phyloP scores from a whole-genome alignment of 1,139 yeast species.

The Nadsonia commutata region DNA sequence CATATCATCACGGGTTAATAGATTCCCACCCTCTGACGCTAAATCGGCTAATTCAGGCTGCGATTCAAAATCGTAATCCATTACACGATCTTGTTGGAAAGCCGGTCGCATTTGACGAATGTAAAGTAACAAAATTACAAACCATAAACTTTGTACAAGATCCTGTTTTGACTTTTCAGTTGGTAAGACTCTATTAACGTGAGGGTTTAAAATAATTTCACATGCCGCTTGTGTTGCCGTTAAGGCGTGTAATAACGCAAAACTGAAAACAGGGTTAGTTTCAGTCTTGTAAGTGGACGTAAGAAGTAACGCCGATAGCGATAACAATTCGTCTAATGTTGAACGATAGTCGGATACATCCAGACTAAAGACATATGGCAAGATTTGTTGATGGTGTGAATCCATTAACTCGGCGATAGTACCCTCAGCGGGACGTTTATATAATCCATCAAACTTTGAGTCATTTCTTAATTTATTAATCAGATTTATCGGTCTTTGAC shows the following conservation, averaged over 20 bases:
- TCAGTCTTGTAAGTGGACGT: conserved; percentile 15
- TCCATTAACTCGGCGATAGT: conserved; percentile 4
- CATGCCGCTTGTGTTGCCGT: conserved; percentile 19
- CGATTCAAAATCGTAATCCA: conserved; percentile 2
- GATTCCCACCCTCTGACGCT: background rate
- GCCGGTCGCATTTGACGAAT: conserved; percentile 14
- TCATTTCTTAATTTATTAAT: conserved; percentile 13
- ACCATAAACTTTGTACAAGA: conserved; percentile 13
- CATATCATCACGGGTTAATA: conserved; percentile 7
- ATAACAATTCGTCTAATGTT: conserved; percentile 12
- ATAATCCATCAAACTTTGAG: conserved; percentile 9
- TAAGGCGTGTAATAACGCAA: conserved; percentile 19
- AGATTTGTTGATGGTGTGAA: conserved; percentile 8
- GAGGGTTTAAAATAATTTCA: conserved; percentile 13
- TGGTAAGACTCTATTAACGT: conserved; percentile 10
- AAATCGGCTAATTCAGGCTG: background rate
- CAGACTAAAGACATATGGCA: conserved; percentile 12
- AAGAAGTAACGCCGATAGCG: conserved; percentile 10
- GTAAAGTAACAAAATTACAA: conserved; percentile 12
- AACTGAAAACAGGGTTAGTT: conserved; percentile 15
- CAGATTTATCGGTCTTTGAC: conserved; percentile 9
- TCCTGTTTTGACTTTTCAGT: conserved; percentile 7
- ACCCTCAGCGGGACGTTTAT: conserved; percentile 6
- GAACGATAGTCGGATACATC: conserved; percentile 9
- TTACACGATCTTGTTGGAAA: conserved; percentile 11